These are phyloP conservation scores for Rubroshorea leprosula DNA, from an alignment of 345 rosid genomes.

Conservation along the genomic window DNA sequence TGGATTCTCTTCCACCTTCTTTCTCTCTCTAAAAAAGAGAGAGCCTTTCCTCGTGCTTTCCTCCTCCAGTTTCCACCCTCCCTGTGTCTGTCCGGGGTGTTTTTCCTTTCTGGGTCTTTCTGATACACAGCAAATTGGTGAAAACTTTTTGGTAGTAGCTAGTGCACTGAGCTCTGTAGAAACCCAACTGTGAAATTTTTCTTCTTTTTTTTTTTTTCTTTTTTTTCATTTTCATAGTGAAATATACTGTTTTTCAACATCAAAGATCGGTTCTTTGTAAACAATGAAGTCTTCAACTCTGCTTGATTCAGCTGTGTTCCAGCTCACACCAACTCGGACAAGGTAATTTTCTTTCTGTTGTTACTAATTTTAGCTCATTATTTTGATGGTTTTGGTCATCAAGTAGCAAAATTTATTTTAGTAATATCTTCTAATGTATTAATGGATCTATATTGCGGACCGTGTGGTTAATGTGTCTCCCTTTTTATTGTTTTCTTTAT, in stretches of 20 bases:
- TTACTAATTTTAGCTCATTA: not conserved
- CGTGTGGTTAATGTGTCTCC: not conserved
- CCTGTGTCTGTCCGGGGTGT: not conserved
- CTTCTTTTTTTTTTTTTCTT: constrained; percentile 1
- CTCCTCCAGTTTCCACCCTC: not conserved
- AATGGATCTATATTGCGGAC: constrained; percentile 6
- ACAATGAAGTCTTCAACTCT: constrained; percentile 77
- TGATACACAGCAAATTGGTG: not conserved
- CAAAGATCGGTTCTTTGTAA: constrained; percentile 21
- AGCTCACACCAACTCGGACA: constrained; percentile 98
- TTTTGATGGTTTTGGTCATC: not conserved
- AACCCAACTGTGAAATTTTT: constrained; percentile 7
- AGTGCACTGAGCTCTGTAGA: constrained; percentile 11
- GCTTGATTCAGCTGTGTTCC: constrained; percentile 84
- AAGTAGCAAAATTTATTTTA: not conserved
- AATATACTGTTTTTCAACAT: not conserved
- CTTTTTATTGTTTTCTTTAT: not conserved
- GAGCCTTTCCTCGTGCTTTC: not conserved
- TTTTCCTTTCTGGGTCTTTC: not conserved
- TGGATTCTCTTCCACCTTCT: not conserved
- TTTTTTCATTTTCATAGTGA: too few relatives aligned
- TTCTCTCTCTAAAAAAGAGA: not conserved
- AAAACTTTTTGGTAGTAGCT: not conserved
- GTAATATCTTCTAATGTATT: not conserved
- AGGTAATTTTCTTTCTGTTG: constrained; percentile 40